Evolutionary conservation across 768 basidiomycete species (phyloP).

Genomic region (Boletus rubescentipes): DNA sequence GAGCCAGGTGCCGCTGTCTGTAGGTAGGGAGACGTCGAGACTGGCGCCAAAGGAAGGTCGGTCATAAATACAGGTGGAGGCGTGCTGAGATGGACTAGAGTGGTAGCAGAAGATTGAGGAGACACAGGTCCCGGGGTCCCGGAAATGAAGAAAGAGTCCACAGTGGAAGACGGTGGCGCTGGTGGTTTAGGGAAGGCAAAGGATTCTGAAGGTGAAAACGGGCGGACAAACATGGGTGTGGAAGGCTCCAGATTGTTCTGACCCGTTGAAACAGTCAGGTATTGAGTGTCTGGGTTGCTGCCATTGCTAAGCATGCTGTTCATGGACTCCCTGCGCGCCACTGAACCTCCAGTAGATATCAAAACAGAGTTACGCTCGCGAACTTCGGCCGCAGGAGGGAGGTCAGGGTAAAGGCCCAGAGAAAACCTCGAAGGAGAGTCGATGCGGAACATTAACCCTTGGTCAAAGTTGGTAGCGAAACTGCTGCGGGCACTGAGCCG

Average conservation of each 20-base stretch:
- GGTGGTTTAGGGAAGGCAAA: slow-evolving; percentile 72
- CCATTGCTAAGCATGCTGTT: slow-evolving; percentile 39
- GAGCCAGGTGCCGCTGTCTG: background rate
- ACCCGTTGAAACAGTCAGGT: slow-evolving; percentile 33
- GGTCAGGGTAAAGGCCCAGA: slow-evolving; percentile 29
- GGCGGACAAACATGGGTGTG: slow-evolving; percentile 62
- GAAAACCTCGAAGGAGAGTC: slow-evolving; percentile 18
- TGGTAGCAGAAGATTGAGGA: slow-evolving; percentile 14
- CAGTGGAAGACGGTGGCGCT: background rate
- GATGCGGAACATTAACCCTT: slow-evolving; percentile 30
- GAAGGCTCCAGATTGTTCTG: slow-evolving; percentile 20
- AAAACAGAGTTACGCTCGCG: slow-evolving; percentile 35
- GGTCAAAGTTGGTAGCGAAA: slow-evolving; percentile 63
- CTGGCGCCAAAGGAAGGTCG: slow-evolving; percentile 16
- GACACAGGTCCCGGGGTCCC: background rate
- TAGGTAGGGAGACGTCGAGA: slow-evolving; percentile 10
- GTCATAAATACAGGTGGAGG: slow-evolving; percentile 17
- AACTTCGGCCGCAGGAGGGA: slow-evolving; percentile 58
- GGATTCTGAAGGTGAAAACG: slow-evolving; percentile 65
- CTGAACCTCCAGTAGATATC: slow-evolving; percentile 24
- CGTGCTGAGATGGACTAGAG: slow-evolving; percentile 17
- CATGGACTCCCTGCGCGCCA: slow-evolving; percentile 37
- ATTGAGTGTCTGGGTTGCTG: slow-evolving; percentile 41
- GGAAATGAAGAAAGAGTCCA: background rate
- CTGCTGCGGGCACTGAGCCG: slow-evolving; percentile 50